Base-by-base conservation (phyloP, 2,329 filamentous ascomycete species). In the Diplodia intermedia region DNA sequence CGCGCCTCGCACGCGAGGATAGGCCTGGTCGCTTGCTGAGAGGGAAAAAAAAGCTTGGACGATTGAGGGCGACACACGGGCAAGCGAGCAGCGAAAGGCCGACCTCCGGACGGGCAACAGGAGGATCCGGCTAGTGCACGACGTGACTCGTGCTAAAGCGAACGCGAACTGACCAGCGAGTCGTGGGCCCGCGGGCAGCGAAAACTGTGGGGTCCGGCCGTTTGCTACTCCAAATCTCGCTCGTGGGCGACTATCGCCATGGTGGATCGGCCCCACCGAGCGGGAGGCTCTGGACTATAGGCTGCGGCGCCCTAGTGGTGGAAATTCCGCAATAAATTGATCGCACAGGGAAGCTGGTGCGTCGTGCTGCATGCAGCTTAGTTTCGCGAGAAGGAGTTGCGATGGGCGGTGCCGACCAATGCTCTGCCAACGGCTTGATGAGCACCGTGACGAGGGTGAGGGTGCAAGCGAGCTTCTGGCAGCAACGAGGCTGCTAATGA, bases 261-360 rank as follows among this genome's bases (percentile, higher is more conserved):
- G 36, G 36, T 4, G 57, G 40, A 29, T 40, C 29, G 56, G 56
- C 38, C 38, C 33, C 33, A 18, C 12, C 54, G 33, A 18, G 38
- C 14, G 54, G 55, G 38, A 60, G 55, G 40, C 26, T 26, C 31
- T 20, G 40, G 14, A 62, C 60, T 63, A 63, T 52, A 52, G 60
- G 60, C 31, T 38, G 47, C 60, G 47, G 60, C 12, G 47, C 29
- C 20, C 40, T 8, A 38, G 60, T 52, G 60, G 60, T 63, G 60
- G 60, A 63, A 52, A 63, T 63, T 52, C 47, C 31, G 60, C 60
- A 52, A 52, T 63, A 38, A 63, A 23, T 63, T 53, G 20, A n/a
- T 26, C 15, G 36, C 56, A 23, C 15, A 40, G 54, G 9, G 31
- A n/a, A 11, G 31, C 4, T 11, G 29, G 36, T 43, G 6, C 23